Evolutionary conservation across 2,329 filamentous ascomycete species (phyloP).

Genomic region (Pseudogymnoascus verrucosus): DNA sequence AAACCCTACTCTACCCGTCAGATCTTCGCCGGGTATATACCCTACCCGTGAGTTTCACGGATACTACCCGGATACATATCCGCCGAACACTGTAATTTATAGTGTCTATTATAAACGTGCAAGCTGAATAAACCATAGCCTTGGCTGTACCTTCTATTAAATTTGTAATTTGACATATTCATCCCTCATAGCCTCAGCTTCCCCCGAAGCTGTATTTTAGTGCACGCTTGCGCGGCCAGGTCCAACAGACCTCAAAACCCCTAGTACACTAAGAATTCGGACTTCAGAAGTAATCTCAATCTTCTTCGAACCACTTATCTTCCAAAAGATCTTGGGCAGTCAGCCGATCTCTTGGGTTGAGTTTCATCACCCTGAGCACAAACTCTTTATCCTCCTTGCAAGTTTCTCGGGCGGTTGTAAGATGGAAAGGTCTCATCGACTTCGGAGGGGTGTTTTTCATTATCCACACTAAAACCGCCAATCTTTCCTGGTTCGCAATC

Average conservation of each 20-base stretch:
- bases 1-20: too few relatives aligned
- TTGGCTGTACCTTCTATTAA: neutral
- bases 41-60: too few relatives aligned
- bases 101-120: too few relatives aligned
- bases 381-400: slow-evolving; percentile 28
- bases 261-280: neutral
- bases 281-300: neutral
- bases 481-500: slow-evolving; percentile 11
- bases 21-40: too few relatives aligned
- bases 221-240: too few relatives aligned
- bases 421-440: slow-evolving; percentile 23
- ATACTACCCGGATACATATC: too few relatives aligned
- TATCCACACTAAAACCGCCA: slow-evolving; percentile 14
- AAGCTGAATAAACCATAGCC: neutral
- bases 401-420: slow-evolving; percentile 24
- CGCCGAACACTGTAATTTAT: too few relatives aligned
- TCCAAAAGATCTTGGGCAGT: slow-evolving; percentile 31
- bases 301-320: slow-evolving; percentile 30
- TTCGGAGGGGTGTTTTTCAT: slow-evolving; percentile 13
- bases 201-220: too few relatives aligned
- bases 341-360: slow-evolving; percentile 35
- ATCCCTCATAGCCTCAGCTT: too few relatives aligned
- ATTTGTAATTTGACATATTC: neutral
- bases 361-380: slow-evolving; percentile 36
- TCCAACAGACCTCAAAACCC: too few relatives aligned